Conservation (phyloP, 805 yeast species). For the Starmerella bombi region DNA sequence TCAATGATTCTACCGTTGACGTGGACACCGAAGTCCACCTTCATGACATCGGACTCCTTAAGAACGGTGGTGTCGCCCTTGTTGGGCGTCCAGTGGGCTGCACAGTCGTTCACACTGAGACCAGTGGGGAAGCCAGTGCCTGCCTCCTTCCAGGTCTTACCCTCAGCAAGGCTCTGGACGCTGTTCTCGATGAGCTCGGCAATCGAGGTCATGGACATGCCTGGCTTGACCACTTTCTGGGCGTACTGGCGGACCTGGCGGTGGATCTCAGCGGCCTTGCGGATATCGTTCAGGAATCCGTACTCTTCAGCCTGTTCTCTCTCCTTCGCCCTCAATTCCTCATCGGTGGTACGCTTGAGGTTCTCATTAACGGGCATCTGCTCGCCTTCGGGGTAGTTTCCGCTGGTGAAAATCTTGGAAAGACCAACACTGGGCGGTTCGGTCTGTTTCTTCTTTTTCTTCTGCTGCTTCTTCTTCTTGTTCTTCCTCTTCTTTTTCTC, state of each 20-base stretch:
- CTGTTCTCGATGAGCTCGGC: slow-evolving; percentile 83
- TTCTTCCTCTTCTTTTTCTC: slow-evolving; percentile 27
- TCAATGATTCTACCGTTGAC: slow-evolving; percentile 89
- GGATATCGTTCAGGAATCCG: slow-evolving; percentile 50
- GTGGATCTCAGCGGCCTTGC: slow-evolving; percentile 94
- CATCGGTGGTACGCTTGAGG: slow-evolving; percentile 60
- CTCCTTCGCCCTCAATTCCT: slow-evolving; percentile 70
- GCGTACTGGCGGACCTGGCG: slow-evolving; percentile 78
- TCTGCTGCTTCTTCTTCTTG: slow-evolving; percentile 48
- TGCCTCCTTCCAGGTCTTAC: slow-evolving; percentile 42
- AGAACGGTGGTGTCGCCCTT: slow-evolving; percentile 79
- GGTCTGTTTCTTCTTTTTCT: slow-evolving; percentile 39
- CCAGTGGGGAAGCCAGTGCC: slow-evolving; percentile 99
- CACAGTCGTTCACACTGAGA: slow-evolving; percentile 78
- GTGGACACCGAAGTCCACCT: slow-evolving; percentile 94
- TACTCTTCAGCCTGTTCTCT: slow-evolving; percentile 42
- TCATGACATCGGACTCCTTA: slow-evolving; percentile 82
- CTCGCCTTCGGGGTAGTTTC: slow-evolving; percentile 26
- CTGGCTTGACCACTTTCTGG: slow-evolving; percentile 64
- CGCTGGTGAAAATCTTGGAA: slow-evolving; percentile 53
- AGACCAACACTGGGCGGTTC: slow-evolving; percentile 47
- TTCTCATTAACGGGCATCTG: slow-evolving; percentile 11
- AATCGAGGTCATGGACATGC: slow-evolving; percentile 80
- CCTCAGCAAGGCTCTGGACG: slow-evolving; percentile 58
- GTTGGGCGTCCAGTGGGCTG: slow-evolving; percentile 97